Evolutionary conservation across 768 basidiomycete species (phyloP).

Genomic region (Lactarius tabidus): DNA sequence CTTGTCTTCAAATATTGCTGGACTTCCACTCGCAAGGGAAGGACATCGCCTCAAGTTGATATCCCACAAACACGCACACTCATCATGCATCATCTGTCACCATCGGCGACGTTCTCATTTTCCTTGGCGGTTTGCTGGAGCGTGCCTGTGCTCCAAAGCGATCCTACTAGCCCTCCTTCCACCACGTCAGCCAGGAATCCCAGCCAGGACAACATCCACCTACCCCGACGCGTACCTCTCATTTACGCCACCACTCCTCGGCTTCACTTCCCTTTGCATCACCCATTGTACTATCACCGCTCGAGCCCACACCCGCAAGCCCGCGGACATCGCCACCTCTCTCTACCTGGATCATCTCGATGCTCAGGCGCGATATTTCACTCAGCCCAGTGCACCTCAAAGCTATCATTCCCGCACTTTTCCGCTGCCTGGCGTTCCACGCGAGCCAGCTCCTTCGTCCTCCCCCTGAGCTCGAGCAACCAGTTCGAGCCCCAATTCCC

Average conservation of each 20-base stretch:
- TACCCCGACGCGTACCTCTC: constrained; percentile 34
- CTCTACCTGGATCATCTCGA: constrained; percentile 64
- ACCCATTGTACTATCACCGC: constrained; percentile 32
- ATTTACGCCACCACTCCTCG: constrained; percentile 61
- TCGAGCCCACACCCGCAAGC: constrained; percentile 38
- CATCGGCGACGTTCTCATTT: constrained; percentile 51
- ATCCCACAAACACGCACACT: too few species aligned
- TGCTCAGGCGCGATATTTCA: constrained; percentile 56
- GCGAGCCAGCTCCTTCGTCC: constrained; percentile 62
- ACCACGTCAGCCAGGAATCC: constrained; percentile 32
- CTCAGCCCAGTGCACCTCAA: constrained; percentile 52
- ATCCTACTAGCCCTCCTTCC: constrained; percentile 22
- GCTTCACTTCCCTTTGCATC: constrained; percentile 47
- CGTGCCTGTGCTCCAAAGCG: constrained; percentile 34
- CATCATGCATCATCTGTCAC: too few species aligned
- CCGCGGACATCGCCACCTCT: constrained; percentile 56
- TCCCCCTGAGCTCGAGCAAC: constrained; percentile 48
- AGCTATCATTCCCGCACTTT: constrained; percentile 63
- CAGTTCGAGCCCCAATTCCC: constrained; percentile 32
- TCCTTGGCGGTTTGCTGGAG: constrained; percentile 59
- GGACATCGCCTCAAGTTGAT: constrained; percentile 90
- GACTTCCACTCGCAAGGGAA: constrained; percentile 75
- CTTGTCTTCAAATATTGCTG: constrained; percentile 89
- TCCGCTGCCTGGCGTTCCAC: constrained; percentile 63
- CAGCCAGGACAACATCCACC: constrained; percentile 14